These are phyloP conservation scores for Penicillium alfredii DNA, from an alignment of 495 filamentous ascomycete species.

Conservation along the genomic window DNA sequence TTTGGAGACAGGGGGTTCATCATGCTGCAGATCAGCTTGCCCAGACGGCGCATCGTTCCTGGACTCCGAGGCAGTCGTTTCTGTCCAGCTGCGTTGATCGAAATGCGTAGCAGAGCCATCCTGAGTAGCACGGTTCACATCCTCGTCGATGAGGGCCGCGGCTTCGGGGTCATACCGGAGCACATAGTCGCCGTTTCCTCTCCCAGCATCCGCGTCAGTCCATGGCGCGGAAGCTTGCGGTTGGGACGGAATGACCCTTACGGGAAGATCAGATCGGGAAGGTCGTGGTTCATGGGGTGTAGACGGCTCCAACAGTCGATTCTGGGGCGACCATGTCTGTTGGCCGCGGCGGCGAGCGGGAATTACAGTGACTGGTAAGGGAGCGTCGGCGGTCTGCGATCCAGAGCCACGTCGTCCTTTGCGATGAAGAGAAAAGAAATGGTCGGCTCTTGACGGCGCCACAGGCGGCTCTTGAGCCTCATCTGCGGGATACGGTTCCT, in stretches of 20 bases:
- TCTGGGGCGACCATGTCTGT: conserved; percentile 40
- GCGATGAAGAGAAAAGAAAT: conserved; percentile 31
- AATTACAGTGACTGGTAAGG: conserved; percentile 59
- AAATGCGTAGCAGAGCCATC: conserved; percentile 1
- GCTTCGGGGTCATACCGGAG: conserved; percentile 43
- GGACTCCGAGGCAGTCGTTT: conserved; percentile 13
- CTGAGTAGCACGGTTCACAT: conserved; percentile 7
- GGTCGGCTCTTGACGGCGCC: conserved; percentile 15
- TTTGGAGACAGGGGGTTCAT: not conserved
- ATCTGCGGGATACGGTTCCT: conserved; percentile 15
- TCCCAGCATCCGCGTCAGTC: conserved; percentile 28
- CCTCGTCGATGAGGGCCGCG: conserved; percentile 36
- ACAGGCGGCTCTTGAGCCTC: conserved; percentile 20
- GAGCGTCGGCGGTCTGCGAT: conserved; percentile 24
- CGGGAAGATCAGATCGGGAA: conserved; percentile 17
- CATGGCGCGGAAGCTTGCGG: conserved; percentile 36
- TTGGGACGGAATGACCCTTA: conserved; percentile 39
- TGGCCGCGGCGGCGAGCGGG: conserved; percentile 56
- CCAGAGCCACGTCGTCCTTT: conserved; percentile 20
- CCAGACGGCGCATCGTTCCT: conserved; percentile 4
- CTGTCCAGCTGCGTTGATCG: conserved; percentile 21
- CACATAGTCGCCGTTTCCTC: conserved; percentile 26
- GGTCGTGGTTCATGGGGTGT: conserved; percentile 1
- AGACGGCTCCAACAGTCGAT: conserved; percentile 11
- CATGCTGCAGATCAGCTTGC: conserved; percentile 2